These are phyloP conservation scores for Metarhizium sp. DNA, from an alignment of 2,329 filamentous ascomycete genomes.

Conservation along the genomic window DNA sequence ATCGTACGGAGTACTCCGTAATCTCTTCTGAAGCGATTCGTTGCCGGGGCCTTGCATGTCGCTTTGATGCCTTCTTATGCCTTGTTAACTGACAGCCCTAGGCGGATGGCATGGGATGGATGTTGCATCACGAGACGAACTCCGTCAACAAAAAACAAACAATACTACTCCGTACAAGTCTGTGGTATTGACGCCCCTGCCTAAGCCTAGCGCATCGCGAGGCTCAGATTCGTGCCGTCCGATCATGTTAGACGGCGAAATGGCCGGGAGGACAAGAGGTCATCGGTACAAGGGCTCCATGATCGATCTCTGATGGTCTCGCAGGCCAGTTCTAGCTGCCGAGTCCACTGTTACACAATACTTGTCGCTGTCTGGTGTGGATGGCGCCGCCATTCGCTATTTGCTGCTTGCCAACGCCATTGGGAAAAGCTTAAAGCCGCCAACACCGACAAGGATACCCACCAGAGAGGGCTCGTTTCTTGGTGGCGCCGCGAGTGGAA, in stretches of 20 bases:
- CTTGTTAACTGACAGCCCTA: no score
- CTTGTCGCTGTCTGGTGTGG: neutral
- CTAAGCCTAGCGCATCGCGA: neutral
- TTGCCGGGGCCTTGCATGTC: no score
- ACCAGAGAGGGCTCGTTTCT: neutral
- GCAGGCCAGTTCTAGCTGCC: neutral
- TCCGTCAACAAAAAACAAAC: neutral
- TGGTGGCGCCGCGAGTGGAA: neutral
- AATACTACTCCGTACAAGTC: no score
- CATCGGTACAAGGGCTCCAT: neutral
- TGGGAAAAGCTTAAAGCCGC: neutral
- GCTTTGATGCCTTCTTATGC: no score
- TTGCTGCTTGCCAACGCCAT: neutral
- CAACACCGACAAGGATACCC: neutral
- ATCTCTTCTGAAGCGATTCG: no score
- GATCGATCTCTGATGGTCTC: neutral
- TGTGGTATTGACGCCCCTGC: neutral
- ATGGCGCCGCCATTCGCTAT: neutral
- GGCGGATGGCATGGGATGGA: no score
- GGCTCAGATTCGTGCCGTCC: neutral
- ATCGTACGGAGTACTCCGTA: no score
- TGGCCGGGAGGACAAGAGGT: neutral
- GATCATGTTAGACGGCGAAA: neutral
- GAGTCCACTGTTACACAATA: neutral
- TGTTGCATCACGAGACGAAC: neutral